A percentile compares a stretch with the other conserved stretches of the same genome.
Evolutionary conservation across 805 yeast genomes (phyloP).

Genomic region (Saturnispora hagleri): DNA sequence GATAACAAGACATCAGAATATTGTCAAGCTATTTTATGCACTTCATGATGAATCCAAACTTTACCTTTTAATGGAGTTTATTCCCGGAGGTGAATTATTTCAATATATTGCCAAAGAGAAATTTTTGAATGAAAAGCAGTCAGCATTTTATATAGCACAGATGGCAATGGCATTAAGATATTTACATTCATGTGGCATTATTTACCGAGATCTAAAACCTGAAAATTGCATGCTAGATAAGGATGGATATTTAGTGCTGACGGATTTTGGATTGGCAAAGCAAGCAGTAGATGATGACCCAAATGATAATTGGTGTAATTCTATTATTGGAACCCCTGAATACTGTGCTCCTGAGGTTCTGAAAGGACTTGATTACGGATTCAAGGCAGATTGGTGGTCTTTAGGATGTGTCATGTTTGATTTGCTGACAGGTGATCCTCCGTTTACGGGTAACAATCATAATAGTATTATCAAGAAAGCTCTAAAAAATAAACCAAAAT

Average conservation of each 20-base stretch:
- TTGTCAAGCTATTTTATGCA: conserved; percentile 75
- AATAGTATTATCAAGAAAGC: conserved; percentile 66
- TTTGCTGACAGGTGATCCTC: conserved; percentile 76
- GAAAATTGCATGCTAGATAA: conserved; percentile 75
- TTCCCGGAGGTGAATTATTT: conserved; percentile 86
- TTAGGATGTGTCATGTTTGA: conserved; percentile 74
- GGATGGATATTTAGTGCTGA: conserved; percentile 67
- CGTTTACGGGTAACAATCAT: conserved; percentile 74
- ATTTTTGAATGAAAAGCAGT: conserved; percentile 46
- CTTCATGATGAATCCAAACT: conserved; percentile 69
- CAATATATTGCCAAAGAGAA: conserved; percentile 41
- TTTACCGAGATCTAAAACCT: conserved; percentile 81
- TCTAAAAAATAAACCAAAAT: conserved; percentile 47
- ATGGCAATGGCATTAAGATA: conserved; percentile 69
- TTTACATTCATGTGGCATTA: conserved; percentile 68
- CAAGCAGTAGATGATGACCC: conserved; percentile 24
- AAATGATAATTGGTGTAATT: conserved; percentile 35
- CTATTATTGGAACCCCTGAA: conserved; percentile 69
- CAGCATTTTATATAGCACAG: conserved; percentile 72
- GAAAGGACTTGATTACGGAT: conserved; percentile 66
- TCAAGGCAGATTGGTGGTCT: conserved; percentile 84
- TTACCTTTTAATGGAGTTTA: conserved; percentile 67
- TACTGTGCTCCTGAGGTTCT: conserved; percentile 86
- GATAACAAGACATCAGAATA: conserved; percentile 65
- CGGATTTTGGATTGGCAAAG: conserved; percentile 77